A percentile compares a stretch with the other conserved stretches of the same genome.
These are phyloP conservation scores for Apiospora kogelbergensis DNA, from an alignment of 2,329 filamentous ascomycete species.

Conservation along the genomic window DNA sequence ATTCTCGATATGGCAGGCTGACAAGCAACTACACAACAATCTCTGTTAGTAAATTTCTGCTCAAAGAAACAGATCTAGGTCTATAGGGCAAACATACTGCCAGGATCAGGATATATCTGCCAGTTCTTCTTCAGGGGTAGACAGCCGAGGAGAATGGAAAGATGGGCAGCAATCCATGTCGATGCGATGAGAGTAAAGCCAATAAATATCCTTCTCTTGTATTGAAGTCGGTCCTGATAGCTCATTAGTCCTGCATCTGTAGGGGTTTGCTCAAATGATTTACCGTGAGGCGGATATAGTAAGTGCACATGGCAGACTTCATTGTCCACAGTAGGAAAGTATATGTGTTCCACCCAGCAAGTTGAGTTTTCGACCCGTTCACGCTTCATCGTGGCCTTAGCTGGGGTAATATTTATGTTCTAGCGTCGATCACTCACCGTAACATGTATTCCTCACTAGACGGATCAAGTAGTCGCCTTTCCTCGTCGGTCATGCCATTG, in stretches of 20 bases:
- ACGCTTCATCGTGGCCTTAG: constrained; percentile 31
- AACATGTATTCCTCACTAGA: background rate
- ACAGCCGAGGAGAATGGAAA: constrained; percentile 44
- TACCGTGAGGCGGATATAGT: constrained; percentile 29
- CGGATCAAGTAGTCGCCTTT: constrained; percentile 35
- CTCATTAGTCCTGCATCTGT: background rate
- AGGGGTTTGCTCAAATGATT: background rate
- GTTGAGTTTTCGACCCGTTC: constrained; percentile 50
- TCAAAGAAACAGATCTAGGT: background rate
- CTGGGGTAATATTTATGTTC: background rate
- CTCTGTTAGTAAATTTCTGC: background rate
- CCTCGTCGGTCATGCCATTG: constrained; percentile 51
- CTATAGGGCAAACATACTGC: constrained; percentile 33
- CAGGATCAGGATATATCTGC: constrained; percentile 55
- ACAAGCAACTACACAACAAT: constrained; percentile 24
- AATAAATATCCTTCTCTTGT: constrained; percentile 31
- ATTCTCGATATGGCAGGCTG: constrained; percentile 47
- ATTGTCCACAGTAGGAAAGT: constrained; percentile 51
- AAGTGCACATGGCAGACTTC: constrained; percentile 50
- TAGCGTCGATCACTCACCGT: background rate
- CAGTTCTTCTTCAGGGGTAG: constrained; percentile 48
- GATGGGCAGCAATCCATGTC: constrained; percentile 46
- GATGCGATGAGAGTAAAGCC: constrained; percentile 44
- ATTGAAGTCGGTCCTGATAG: background rate
- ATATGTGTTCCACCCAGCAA: constrained; percentile 55